Percentiles rank a stretch among this genome's conserved stretches.
phyloP scores from a whole-genome alignment of 2,329 filamentous ascomycete species.

The Colletotrichum echinochloae region DNA sequence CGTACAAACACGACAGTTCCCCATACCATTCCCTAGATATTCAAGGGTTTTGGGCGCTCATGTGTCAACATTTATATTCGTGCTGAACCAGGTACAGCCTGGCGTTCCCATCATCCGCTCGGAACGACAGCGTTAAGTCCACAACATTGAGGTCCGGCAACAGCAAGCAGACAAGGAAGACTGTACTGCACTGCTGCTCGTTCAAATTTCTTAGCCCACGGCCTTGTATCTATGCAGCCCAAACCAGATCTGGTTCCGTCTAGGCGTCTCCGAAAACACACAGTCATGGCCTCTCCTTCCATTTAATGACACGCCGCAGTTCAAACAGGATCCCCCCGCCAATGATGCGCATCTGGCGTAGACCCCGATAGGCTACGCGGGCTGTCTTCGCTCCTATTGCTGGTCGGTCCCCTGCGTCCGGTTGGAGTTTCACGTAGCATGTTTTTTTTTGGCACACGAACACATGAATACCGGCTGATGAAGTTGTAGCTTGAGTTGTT shows the following conservation, averaged over 20 bases:
- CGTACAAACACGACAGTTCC: too few relatives aligned
- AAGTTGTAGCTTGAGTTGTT: not conserved
- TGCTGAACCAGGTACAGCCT: too few relatives aligned
- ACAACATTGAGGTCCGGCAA: too few relatives aligned
- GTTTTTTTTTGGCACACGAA: not conserved
- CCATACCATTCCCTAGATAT: too few relatives aligned
- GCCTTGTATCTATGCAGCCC: too few relatives aligned
- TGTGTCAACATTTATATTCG: too few relatives aligned
- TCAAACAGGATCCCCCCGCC: not conserved
- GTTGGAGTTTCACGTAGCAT: not conserved
- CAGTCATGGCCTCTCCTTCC: not conserved
- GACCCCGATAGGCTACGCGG: not conserved
- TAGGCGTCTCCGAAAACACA: not conserved
- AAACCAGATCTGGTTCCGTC: not conserved
- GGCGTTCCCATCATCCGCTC: too few relatives aligned
- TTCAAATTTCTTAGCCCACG: too few relatives aligned
- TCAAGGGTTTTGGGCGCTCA: too few relatives aligned
- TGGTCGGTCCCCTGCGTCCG: not conserved
- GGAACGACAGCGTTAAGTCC: too few relatives aligned
- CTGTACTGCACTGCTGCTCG: too few relatives aligned
- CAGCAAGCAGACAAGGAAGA: too few relatives aligned
- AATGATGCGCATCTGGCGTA: not conserved
- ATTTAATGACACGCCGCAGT: not conserved
- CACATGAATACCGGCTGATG: not conserved
- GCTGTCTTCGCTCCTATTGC: not conserved